Evolutionary conservation across 371 early-diverging fungal species (phyloP).

Genomic region (Circinella minor): DNA sequence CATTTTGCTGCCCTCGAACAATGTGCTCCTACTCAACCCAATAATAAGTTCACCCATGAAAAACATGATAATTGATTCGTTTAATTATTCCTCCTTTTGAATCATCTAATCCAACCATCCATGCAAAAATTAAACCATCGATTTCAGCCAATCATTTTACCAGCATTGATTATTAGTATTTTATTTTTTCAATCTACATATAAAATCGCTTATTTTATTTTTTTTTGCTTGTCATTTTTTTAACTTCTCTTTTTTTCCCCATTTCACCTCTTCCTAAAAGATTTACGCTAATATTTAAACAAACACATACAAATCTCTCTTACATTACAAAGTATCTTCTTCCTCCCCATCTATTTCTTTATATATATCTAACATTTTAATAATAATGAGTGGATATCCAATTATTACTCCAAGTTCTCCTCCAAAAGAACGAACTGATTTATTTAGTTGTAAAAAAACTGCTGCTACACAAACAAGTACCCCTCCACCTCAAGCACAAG

Average conservation of each 20-base stretch:
- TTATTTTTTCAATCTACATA: no score
- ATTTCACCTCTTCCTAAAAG: no score
- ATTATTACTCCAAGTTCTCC: constrained; percentile 4
- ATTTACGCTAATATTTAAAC: no score
- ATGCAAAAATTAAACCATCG: background rate
- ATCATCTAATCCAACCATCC: background rate
- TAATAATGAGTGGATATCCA: background rate
- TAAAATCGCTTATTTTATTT: no score
- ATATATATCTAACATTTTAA: no score
- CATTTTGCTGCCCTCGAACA: background rate
- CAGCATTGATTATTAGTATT: background rate
- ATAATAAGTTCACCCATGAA: background rate
- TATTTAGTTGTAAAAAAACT: constrained; percentile 6
- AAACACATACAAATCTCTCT: no score
- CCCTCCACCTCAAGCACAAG: constrained; percentile 16
- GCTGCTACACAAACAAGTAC: constrained; percentile 17
- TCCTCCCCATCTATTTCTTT: no score
- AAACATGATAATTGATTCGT: background rate
- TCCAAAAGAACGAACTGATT: background rate
- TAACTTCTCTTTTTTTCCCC: no score
- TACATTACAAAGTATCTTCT: no score
- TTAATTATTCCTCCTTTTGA: background rate
- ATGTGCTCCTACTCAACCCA: background rate
- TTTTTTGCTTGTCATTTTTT: no score
- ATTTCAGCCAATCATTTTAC: background rate